Percentiles rank a stretch among this genome's conserved stretches.
Conservation (phyloP, 2,329 filamentous ascomycete species). For the Davidsoniella eucalypti region DNA sequence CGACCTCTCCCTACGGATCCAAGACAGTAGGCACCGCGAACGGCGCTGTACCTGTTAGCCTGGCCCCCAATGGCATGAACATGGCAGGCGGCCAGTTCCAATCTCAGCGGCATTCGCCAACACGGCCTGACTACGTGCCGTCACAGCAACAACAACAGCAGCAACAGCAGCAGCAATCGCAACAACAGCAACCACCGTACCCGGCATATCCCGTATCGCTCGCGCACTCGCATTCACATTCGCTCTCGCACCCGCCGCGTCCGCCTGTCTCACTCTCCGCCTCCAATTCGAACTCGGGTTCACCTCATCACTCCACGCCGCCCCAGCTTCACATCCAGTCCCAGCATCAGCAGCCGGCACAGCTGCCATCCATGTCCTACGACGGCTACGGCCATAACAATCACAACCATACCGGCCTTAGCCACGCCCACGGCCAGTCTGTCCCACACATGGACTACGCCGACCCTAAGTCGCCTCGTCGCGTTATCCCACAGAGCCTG, state of each 20-base stretch:
- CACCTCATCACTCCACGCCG: slow-evolving; percentile 11
- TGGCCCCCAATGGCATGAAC: slow-evolving; percentile 67
- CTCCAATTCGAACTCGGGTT: slow-evolving; percentile 22
- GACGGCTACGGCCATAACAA: slow-evolving; percentile 39
- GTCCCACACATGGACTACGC: slow-evolving; percentile 47
- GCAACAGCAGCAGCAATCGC: slow-evolving; percentile 7
- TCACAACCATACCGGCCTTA: neutral
- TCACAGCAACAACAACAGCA: slow-evolving; percentile 10
- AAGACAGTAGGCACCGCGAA: slow-evolving; percentile 41
- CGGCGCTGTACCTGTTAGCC: slow-evolving; percentile 84
- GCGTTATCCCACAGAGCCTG: slow-evolving; percentile 28
- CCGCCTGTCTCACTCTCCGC: slow-evolving; percentile 58
- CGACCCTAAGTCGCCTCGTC: slow-evolving; percentile 42
- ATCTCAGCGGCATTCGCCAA: slow-evolving; percentile 58
- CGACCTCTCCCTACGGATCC: slow-evolving; percentile 58
- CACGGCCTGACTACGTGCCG: slow-evolving; percentile 45
- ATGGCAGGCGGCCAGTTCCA: slow-evolving; percentile 51
- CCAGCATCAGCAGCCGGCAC: slow-evolving; percentile 11
- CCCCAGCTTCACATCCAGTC: slow-evolving; percentile 10
- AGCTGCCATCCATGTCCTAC: slow-evolving; percentile 24
- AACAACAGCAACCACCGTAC: slow-evolving; percentile 5
- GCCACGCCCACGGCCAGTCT: slow-evolving; percentile 2
- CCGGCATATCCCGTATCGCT: slow-evolving; percentile 1
- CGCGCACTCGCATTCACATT: slow-evolving; percentile 21
- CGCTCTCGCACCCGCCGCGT: slow-evolving; percentile 39